phyloP scores from a whole-genome alignment of 1,284 basidiomycete species.

The Malassezia brasiliensis region DNA sequence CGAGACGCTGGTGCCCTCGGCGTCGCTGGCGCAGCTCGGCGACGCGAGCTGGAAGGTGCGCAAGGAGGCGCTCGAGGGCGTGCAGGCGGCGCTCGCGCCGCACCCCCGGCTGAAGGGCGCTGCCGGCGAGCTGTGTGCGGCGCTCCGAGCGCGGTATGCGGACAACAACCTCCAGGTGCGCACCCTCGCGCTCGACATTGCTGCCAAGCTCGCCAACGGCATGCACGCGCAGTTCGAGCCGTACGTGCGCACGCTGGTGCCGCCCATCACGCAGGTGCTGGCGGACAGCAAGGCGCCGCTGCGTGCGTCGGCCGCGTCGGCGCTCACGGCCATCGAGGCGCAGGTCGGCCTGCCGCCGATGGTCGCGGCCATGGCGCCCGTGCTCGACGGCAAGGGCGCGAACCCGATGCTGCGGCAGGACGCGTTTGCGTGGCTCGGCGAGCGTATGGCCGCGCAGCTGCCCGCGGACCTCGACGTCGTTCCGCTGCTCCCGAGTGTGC shows the following conservation, averaged over 20 bases:
- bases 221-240: constrained; percentile 96
- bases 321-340: constrained; percentile 71
- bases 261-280: constrained; percentile 71
- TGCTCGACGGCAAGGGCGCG: constrained; percentile 61
- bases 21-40: constrained; percentile 73
- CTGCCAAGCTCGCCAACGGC: constrained; percentile 75
- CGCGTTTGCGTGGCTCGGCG: constrained; percentile 72
- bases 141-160: constrained; percentile 75
- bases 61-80: constrained; percentile 82
- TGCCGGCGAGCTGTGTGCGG: constrained; percentile 74
- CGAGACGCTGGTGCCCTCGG: constrained; percentile 74
- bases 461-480: constrained; percentile 60
- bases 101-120: constrained; percentile 84
- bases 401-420: constrained; percentile 82
- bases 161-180: constrained; percentile 95
- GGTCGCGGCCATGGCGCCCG: constrained; percentile 65
- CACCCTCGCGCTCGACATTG: constrained; percentile 75
- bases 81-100: constrained; percentile 72
- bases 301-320: constrained; percentile 65
- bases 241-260: constrained; percentile 65
- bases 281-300: constrained; percentile 87
- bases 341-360: constrained; percentile 75
- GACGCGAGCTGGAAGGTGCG: constrained; percentile 89
- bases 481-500: constrained; percentile 61
- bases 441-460: constrained; percentile 64